Conservation (phyloP, 352 stramenopile species). For the Phytophthora chlamydospora region DNA sequence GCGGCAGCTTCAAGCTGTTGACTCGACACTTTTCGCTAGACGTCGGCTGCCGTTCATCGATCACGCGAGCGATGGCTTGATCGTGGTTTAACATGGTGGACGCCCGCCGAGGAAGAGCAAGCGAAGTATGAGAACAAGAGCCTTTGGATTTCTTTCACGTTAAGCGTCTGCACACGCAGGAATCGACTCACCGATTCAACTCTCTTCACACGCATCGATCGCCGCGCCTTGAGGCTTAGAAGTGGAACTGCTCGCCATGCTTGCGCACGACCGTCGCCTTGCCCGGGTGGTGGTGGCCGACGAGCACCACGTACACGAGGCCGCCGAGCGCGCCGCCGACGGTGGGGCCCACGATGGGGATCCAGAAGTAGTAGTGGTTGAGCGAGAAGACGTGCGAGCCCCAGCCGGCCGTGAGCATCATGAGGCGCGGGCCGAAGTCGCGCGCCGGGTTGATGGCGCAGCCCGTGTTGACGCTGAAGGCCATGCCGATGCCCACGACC, state of each 20-base stretch:
- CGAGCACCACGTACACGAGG: slow-evolving; percentile 47
- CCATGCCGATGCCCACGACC: slow-evolving; percentile 63
- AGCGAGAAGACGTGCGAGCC: slow-evolving; percentile 52
- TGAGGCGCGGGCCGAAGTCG: slow-evolving; percentile 61
- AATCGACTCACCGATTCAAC: slow-evolving; percentile 23
- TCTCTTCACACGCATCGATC: slow-evolving; percentile 21
- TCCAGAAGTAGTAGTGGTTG: slow-evolving; percentile 60
- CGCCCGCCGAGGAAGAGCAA: slow-evolving; percentile 1
- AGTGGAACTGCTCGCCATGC: slow-evolving; percentile 36
- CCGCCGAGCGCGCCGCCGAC: slow-evolving; percentile 47
- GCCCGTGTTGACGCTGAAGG: slow-evolving; percentile 62
- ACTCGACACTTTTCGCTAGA: slow-evolving; percentile 32
- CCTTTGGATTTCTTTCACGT: slow-evolving; percentile 25
- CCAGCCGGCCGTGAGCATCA: slow-evolving; percentile 48
- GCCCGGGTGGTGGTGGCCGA: slow-evolving; percentile 56
- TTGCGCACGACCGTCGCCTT: slow-evolving; percentile 30
- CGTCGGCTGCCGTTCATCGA: slow-evolving; percentile 8
- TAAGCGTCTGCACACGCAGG: slow-evolving; percentile 28
- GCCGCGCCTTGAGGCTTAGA: slow-evolving; percentile 17
- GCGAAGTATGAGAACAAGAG: slow-evolving; percentile 1
- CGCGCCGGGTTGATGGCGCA: slow-evolving; percentile 64
- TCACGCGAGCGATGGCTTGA: slow-evolving; percentile 6
- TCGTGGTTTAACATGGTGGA: slow-evolving; percentile 23
- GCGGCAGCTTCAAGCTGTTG: slow-evolving; percentile 26
- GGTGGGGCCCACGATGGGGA: slow-evolving; percentile 52